A percentile compares a stretch with the other conserved stretches of the same genome.
Conservation (phyloP, 495 filamentous ascomycete species). For the Neurospora hispaniola region DNA sequence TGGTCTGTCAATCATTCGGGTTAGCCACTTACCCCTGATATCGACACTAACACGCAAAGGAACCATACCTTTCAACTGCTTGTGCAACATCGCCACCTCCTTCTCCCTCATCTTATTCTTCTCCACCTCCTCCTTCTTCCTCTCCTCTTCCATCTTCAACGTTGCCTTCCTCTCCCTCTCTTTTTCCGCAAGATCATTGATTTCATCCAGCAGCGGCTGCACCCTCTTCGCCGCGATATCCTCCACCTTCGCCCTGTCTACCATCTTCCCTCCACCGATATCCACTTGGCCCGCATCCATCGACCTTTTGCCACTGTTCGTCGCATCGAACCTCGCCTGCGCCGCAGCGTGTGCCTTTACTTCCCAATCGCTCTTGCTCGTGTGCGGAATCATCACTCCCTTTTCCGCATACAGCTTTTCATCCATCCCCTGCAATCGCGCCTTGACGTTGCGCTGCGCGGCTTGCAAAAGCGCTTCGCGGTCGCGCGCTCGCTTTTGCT, state of each 20-base stretch:
- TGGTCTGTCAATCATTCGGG: conserved; percentile 20
- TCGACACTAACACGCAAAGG: conserved; percentile 2
- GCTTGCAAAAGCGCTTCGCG: conserved; percentile 62
- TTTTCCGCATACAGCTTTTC: conserved; percentile 65
- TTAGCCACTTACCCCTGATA: neutral
- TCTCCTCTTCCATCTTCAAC: conserved; percentile 36
- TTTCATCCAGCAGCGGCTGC: conserved; percentile 87
- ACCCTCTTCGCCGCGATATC: conserved; percentile 67
- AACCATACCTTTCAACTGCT: conserved; percentile 29
- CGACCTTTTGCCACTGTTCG: conserved; percentile 13
- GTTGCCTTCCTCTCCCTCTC: conserved; percentile 51
- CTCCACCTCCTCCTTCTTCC: conserved; percentile 34
- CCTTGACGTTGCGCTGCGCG: conserved; percentile 76
- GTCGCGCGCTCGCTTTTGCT: conserved; percentile 62
- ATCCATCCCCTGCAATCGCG: conserved; percentile 67
- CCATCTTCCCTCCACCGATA: conserved; percentile 69
- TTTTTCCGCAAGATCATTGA: conserved; percentile 61
- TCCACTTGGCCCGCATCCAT: conserved; percentile 53
- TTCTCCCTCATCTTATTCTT: conserved; percentile 33
- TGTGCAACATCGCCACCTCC: conserved; percentile 33
- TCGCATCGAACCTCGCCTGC: conserved; percentile 50
- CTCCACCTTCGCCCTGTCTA: conserved; percentile 72
- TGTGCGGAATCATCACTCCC: conserved; percentile 59
- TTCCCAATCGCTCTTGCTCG: conserved; percentile 63
- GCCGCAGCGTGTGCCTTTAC: conserved; percentile 57